These are phyloP conservation scores for Ceratobasidium sp. DNA, from an alignment of 1,284 basidiomycete genomes.

Conservation along the genomic window DNA sequence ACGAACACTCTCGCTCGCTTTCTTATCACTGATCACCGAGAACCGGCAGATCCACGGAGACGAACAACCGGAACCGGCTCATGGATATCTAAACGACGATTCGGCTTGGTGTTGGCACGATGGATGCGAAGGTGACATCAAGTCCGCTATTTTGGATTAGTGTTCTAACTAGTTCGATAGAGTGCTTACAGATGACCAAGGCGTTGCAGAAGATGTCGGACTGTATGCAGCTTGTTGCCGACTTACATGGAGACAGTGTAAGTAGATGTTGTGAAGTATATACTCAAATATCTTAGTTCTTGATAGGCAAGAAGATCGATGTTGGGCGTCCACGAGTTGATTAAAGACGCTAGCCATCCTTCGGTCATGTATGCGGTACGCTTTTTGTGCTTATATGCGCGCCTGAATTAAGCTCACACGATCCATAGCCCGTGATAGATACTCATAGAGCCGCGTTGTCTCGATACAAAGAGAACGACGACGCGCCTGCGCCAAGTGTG, in stretches of 20 bases:
- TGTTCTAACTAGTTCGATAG: slow-evolving; percentile 56
- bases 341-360: slow-evolving; percentile 82
- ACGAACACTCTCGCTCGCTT: slow-evolving; percentile 74
- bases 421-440: slow-evolving; percentile 72
- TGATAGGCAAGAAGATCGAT: slow-evolving; percentile 77
- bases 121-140: slow-evolving; percentile 68
- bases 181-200: slow-evolving; percentile 81
- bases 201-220: slow-evolving; percentile 83
- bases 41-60: slow-evolving; percentile 60
- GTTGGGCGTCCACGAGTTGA: slow-evolving; percentile 77
- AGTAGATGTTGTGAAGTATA: slow-evolving; percentile 53
- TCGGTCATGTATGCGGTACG: slow-evolving; percentile 74
- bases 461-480: slow-evolving; percentile 66
- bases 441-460: slow-evolving; percentile 76
- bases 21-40: slow-evolving; percentile 75
- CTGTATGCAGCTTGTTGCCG: slow-evolving; percentile 77
- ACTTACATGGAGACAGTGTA: slow-evolving; percentile 83
- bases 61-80: slow-evolving; percentile 58
- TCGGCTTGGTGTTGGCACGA: slow-evolving; percentile 91
- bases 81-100: slow-evolving; percentile 68
- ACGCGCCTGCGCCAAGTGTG: neutral
- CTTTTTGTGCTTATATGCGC: neutral
- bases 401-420: neutral
- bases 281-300: neutral
- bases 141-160: neutral